phyloP scores from a whole-genome alignment of 2,329 filamentous ascomycete species.

The Microsporum canis region DNA sequence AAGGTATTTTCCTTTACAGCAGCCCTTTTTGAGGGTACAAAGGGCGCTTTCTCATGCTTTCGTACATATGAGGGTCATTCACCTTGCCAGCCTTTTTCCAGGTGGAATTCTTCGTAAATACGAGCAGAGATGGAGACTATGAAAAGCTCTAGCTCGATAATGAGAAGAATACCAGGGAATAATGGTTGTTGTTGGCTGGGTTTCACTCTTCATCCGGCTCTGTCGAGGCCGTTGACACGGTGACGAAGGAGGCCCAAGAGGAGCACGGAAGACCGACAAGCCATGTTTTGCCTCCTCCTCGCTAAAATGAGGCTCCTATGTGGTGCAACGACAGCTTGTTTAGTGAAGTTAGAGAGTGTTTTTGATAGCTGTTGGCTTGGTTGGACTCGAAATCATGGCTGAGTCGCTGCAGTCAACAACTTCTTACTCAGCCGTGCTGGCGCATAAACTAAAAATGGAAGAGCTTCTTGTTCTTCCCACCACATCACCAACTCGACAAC shows the following conservation, averaged over 20 bases:
- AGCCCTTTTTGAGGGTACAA: background rate
- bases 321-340: background rate
- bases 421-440: background rate
- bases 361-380: background rate
- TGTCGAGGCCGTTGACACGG: background rate
- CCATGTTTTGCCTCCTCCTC: background rate
- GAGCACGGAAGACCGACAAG: background rate
- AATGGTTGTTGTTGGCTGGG: background rate
- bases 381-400: background rate
- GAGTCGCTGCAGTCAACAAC: background rate
- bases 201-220: background rate
- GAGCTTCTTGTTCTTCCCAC: background rate
- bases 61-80: background rate
- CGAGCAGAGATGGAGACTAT: background rate
- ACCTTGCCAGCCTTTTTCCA: background rate
- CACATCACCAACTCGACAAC: background rate
- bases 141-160: background rate
- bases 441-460: background rate
- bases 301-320: background rate
- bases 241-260: background rate
- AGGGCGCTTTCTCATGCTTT: background rate
- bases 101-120: background rate
- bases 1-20: background rate
- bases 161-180: background rate
- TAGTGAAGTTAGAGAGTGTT: background rate